phyloP scores from a whole-genome alignment of 129 eudicot species.

The Heracleum sosnowskyi region DNA sequence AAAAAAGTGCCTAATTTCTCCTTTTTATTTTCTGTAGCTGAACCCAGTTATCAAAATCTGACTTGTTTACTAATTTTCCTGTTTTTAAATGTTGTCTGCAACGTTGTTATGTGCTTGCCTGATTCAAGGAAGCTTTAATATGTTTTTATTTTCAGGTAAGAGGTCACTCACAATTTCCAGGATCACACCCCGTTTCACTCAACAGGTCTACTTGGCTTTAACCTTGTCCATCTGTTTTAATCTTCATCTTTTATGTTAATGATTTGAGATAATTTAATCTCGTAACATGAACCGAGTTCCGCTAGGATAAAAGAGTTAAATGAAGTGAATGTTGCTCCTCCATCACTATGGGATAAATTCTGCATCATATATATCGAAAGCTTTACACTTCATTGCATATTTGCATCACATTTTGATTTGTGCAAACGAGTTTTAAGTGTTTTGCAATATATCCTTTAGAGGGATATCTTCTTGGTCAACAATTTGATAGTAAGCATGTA shows the following conservation, averaged over 20 bases:
- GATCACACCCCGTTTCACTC: constrained; percentile 99
- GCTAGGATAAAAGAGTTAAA: neutral
- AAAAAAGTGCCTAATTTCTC: too few relatives aligned
- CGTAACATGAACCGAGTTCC: neutral
- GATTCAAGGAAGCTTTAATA: neutral
- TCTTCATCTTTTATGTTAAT: neutral
- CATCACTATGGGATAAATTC: neutral
- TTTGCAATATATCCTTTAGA: neutral
- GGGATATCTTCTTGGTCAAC: neutral
- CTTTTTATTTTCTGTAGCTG: neutral
- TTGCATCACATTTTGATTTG: neutral
- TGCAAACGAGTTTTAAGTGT: neutral
- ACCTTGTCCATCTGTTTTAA: neutral
- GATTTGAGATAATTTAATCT: neutral
- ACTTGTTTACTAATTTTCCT: neutral
- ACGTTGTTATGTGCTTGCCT: neutral
- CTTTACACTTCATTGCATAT: neutral
- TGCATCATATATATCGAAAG: neutral
- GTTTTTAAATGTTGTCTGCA: constrained; percentile 2
- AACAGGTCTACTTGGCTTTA: constrained; percentile 44
- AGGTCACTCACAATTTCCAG: constrained; percentile 81
- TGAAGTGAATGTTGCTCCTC: neutral
- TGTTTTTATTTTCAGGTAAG: constrained; percentile 49
- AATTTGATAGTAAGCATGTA: neutral
- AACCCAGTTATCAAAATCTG: neutral